Base-by-base conservation (phyloP, 1,284 basidiomycete species). In the Tranzscheliella williamsii region DNA sequence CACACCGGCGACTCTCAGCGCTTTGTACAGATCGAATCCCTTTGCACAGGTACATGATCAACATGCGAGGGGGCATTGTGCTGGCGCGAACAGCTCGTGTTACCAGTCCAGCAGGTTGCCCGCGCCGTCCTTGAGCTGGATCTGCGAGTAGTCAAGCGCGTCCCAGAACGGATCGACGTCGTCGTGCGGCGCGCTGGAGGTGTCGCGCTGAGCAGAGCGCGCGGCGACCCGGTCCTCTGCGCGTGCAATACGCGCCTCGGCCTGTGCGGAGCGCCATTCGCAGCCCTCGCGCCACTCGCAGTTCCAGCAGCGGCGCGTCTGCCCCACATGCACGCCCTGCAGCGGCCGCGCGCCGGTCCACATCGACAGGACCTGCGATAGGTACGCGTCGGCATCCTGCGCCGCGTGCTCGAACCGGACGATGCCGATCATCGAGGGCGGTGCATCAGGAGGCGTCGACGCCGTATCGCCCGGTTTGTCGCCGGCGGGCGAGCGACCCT, bases 221-320 rank as follows among this genome's bases (percentile, higher is more conserved):
- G n/a, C n/a, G n/a, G n/a, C n/a, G n/a, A n/a, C n/a, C n/a, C n/a
- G n/a, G n/a, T n/a, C n/a, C n/a, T n/a, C n/a, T 6, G 11, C 11
- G 13, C n/a, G 13, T 20, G 21, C 18, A 13, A 22, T 27, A 20
- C 27, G 24, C 37, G 15, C 16, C 26, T 30, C 32, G 24, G 26
- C 24, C 8, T 60, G 51, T 11, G 18, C 5, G 1, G 32, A 41
- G 8, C 73, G 54, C 73, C 73, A 76, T 43, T 76, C 73, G 37
- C 73, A 76, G 1, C 55, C 67, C 4, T 71, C 48, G 3, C 46
- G 47, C 61, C 61, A 76, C 32, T 66, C 69, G 48, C 73, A 76
- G 5, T 42, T 47, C 47, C 61, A 54, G 27, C 73, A 76, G 2
- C 70, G 44, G 13, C 50, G 37, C 0, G 71, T 60, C 26, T 67